Evolutionary conservation across 148 eudicot species (phyloP).

Genomic region (Dianthus caryophyllus): DNA sequence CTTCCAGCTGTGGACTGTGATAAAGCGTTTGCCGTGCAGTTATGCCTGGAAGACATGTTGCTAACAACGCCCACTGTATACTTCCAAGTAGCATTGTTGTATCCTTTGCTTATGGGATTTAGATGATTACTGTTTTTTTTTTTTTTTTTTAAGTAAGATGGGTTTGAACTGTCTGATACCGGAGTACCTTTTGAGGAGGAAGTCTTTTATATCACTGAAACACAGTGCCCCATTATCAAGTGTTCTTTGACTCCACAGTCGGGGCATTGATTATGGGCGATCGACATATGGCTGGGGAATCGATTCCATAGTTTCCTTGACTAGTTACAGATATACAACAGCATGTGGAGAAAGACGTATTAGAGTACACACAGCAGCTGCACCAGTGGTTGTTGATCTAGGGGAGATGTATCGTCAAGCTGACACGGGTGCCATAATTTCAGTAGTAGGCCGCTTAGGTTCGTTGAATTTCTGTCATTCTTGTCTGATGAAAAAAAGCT

Average conservation of each 20-base stretch:
- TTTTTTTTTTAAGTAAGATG: neutral
- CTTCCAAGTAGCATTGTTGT: conserved; percentile 96
- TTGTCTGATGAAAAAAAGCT: no score
- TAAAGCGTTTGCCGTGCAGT: conserved; percentile 86
- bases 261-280: neutral
- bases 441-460: conserved; percentile 85
- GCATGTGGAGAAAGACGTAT: conserved; percentile 99
- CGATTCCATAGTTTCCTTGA: conserved; percentile 32
- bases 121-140: conserved; percentile 7
- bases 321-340: conserved; percentile 66
- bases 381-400: conserved; percentile 83
- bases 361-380: conserved; percentile 94
- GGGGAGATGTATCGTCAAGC: conserved; percentile 95
- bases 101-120: conserved; percentile 45
- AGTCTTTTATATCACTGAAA: conserved; percentile 6
- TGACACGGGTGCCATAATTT: conserved; percentile 84
- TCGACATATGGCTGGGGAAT: neutral
- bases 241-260: neutral
- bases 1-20: conserved; percentile 99
- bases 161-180: neutral
- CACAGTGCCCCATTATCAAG: neutral
- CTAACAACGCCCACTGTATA: conserved; percentile 68
- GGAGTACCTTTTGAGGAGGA: neutral
- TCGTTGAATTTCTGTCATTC: conserved; percentile 13
- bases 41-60: conserved; percentile 84